These are phyloP conservation scores for Auricularia auricula-judae DNA, from an alignment of 768 basidiomycete species.

Conservation along the genomic window DNA sequence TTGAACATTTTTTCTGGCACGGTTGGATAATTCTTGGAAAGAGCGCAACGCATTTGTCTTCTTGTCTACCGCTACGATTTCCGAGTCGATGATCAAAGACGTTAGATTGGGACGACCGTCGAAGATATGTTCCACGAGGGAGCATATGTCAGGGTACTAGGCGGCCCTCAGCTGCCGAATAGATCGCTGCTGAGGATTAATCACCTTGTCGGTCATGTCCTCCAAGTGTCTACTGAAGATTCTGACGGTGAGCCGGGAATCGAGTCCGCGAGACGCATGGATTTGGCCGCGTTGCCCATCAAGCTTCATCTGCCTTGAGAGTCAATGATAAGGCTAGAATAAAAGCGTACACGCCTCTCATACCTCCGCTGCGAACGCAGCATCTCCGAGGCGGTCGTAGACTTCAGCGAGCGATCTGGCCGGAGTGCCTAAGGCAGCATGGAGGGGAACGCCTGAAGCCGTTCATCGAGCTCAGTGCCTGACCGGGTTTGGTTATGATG, in stretches of 20 bases:
- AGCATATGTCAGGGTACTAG: conserved; percentile 75
- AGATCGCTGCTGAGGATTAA: conserved; percentile 1
- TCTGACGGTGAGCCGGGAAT: conserved; percentile 31
- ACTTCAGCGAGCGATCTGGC: conserved; percentile 75
- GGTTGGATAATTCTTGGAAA: conserved; percentile 80
- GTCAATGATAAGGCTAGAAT: background rate
- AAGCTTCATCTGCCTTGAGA: conserved; percentile 50
- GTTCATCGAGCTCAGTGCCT: conserved; percentile 7
- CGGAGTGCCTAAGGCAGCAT: conserved; percentile 80
- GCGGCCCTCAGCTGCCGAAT: conserved; percentile 6
- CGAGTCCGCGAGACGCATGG: conserved; percentile 34
- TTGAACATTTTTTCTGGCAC: conserved; percentile 74
- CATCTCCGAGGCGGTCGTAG: conserved; percentile 53
- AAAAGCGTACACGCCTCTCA: background rate
- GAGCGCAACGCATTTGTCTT: conserved; percentile 50
- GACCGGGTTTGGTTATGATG: background rate
- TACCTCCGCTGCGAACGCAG: conserved; percentile 64
- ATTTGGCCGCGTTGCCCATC: conserved; percentile 82
- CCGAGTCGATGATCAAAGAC: conserved; percentile 76
- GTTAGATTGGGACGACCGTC: conserved; percentile 26
- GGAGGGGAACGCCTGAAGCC: conserved; percentile 62
- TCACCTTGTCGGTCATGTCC: conserved; percentile 82
- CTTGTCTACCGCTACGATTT: conserved; percentile 75
- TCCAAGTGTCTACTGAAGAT: conserved; percentile 86
- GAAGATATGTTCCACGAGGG: conserved; percentile 44